Evolutionary conservation across 78 protist species (phyloP).

Genomic region (Dictyostelium citrinum): DNA sequence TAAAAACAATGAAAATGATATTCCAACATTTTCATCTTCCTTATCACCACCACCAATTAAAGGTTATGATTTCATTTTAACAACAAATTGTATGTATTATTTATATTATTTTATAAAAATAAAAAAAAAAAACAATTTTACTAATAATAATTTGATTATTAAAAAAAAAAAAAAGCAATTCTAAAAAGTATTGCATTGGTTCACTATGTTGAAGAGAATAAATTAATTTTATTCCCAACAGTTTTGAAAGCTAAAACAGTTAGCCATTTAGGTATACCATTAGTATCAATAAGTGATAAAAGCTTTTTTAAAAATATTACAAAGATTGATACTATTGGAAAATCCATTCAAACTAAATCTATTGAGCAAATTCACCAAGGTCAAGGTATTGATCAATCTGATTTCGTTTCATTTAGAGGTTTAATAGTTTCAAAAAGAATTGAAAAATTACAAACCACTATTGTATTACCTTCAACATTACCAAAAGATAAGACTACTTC

Average conservation of each 20-base stretch:
- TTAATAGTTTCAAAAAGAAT: conserved; percentile 17
- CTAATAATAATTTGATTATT: not conserved
- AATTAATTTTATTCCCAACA: not conserved
- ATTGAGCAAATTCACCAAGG: not conserved
- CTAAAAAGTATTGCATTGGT: not conserved
- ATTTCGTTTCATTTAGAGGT: not conserved
- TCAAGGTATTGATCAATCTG: not conserved
- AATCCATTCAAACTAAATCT: not conserved
- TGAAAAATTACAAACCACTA: not conserved
- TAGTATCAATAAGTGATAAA: not conserved
- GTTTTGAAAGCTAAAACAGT: not conserved
- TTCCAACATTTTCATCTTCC: not conserved
- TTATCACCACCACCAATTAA: not conserved
- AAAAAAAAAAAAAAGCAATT: not conserved
- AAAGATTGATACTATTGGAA: not conserved
- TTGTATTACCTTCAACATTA: not conserved
- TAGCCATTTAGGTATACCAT: not conserved
- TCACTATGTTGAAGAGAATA: not conserved
- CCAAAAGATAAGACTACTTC: not conserved
- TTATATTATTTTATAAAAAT: no score
- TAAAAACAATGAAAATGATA: not conserved
- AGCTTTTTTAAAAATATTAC: not conserved
- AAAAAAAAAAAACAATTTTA: not conserved
- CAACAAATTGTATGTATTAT: not conserved
- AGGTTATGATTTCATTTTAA: not conserved